Percentiles rank a stretch among this genome's conserved stretches.
Evolutionary conservation across 2,329 filamentous ascomycete species (phyloP).

Genomic region (Paecilomyces dactylethromorphus): DNA sequence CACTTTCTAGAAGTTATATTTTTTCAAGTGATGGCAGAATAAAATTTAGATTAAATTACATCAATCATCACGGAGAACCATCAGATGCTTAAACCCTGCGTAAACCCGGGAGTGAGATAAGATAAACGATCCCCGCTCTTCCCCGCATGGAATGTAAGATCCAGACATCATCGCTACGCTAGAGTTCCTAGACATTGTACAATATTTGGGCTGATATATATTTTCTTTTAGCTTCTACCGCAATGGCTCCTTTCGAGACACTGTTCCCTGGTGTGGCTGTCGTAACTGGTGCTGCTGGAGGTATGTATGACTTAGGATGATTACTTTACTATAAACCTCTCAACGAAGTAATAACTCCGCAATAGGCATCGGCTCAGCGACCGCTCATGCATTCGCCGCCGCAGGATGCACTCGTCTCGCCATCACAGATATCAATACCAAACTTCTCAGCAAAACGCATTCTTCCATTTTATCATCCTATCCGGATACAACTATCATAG

Average conservation of each 20-base stretch:
- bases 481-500: conserved; percentile 36
- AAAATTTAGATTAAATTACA: no score
- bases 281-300: conserved; percentile 44
- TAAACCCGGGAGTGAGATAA: not conserved
- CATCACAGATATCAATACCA: conserved; percentile 47
- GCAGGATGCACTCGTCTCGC: conserved; percentile 47
- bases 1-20: no score
- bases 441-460: conserved; percentile 27
- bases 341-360: not conserved
- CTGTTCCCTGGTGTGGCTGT: conserved; percentile 41
- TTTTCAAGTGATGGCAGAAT: no score
- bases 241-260: not conserved
- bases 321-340: no score
- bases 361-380: conserved; percentile 51
- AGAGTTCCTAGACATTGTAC: not conserved
- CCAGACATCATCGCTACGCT: not conserved
- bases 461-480: conserved; percentile 26
- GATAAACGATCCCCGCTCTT: not conserved
- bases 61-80: no score
- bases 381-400: conserved; percentile 44
- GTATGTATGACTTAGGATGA: conserved; percentile 18
- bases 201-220: not conserved
- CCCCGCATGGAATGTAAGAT: not conserved
- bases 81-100: not conserved
- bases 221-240: not conserved